These are phyloP conservation scores for Trichophyton simii DNA, from an alignment of 2,329 filamentous ascomycete genomes.

Conservation along the genomic window DNA sequence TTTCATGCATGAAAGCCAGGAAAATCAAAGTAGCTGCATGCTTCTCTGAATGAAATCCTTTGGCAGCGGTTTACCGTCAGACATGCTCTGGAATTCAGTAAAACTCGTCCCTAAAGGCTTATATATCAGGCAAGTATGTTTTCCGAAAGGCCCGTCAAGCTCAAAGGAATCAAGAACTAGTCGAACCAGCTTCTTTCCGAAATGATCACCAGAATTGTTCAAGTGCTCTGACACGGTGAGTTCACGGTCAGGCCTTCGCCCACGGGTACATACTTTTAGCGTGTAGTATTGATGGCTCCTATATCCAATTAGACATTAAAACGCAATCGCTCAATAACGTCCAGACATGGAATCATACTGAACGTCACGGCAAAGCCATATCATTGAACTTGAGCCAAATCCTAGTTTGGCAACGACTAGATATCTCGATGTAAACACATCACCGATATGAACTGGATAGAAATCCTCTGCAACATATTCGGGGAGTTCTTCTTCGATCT, in stretches of 20 bases:
- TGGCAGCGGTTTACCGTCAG: constrained; percentile 1
- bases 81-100: constrained; percentile 9
- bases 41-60: constrained; percentile 10
- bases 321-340: background rate
- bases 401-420: constrained; percentile 14
- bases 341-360: background rate
- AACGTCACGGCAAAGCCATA: constrained; percentile 14
- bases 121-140: constrained; percentile 10
- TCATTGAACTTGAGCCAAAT: constrained; percentile 14
- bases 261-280: background rate
- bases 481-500: constrained; percentile 9
- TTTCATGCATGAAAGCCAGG: constrained; percentile 6
- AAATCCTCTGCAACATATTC: constrained; percentile 5
- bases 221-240: background rate
- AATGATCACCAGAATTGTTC: constrained; percentile 2
- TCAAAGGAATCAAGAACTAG: constrained; percentile 12
- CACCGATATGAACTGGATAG: constrained; percentile 6
- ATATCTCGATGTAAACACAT: constrained; percentile 9
- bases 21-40: constrained; percentile 6
- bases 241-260: background rate
- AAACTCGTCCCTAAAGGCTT: constrained; percentile 10
- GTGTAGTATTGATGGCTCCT: background rate
- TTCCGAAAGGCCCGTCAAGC: constrained; percentile 6
- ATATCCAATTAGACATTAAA: background rate
- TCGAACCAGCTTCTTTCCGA: constrained; percentile 8